Conservation (phyloP, 495 filamentous ascomycete species). For the Hypoxylon intermedium region DNA sequence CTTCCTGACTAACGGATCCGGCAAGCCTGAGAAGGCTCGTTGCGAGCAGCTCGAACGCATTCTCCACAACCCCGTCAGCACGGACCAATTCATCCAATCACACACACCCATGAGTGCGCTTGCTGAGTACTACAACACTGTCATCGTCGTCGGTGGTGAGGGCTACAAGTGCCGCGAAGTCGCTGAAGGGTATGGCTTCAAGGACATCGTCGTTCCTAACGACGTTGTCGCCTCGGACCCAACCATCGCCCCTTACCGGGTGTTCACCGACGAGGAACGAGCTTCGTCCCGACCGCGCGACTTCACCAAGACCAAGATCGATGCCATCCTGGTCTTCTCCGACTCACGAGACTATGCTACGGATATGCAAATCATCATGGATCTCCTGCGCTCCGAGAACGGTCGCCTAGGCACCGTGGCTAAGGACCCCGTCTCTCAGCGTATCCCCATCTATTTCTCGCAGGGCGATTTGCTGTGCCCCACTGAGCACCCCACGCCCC, state of each 20-base stretch:
- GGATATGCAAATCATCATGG: slow-evolving; percentile 85
- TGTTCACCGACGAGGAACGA: slow-evolving; percentile 65
- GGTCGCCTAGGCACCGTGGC: slow-evolving; percentile 71
- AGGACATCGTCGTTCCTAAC: slow-evolving; percentile 70
- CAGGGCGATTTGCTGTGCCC: slow-evolving; percentile 78
- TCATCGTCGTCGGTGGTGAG: slow-evolving; percentile 71
- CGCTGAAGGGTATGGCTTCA: slow-evolving; percentile 69
- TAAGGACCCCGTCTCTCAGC: slow-evolving; percentile 67
- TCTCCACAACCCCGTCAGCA: slow-evolving; percentile 62
- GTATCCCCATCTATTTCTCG: slow-evolving; percentile 79
- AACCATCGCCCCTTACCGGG: slow-evolving; percentile 68
- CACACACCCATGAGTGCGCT: slow-evolving; percentile 74
- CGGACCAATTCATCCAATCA: slow-evolving; percentile 72
- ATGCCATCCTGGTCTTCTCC: slow-evolving; percentile 82
- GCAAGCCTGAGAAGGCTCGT: slow-evolving; percentile 66
- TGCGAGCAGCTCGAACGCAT: slow-evolving; percentile 66
- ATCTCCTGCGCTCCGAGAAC: slow-evolving; percentile 76
- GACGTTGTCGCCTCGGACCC: slow-evolving; percentile 69
- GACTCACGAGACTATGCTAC: slow-evolving; percentile 85
- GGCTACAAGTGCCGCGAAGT: slow-evolving; percentile 71
- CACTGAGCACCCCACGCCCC: slow-evolving; percentile 75
- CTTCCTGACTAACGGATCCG: slow-evolving; percentile 72
- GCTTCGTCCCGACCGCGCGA: slow-evolving; percentile 66
- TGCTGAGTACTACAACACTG: slow-evolving; percentile 69
- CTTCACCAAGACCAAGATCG: slow-evolving; percentile 73